Evolutionary conservation across 768 basidiomycete species (phyloP).

Genomic region (Boletellus emodensis): DNA sequence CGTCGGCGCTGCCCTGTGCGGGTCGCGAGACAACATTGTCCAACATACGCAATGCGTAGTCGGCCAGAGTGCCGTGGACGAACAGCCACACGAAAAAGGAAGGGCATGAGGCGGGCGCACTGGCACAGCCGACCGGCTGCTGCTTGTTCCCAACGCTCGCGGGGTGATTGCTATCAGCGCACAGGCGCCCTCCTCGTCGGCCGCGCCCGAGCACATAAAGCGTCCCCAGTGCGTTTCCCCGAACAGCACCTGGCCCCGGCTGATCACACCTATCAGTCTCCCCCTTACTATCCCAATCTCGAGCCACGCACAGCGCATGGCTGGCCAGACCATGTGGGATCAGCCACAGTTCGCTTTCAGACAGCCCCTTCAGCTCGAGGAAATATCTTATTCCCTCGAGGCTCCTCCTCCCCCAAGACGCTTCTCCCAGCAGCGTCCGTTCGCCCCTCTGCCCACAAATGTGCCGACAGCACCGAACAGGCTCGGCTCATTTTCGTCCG

Average conservation of each 20-base stretch:
- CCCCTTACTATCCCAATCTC: conserved; percentile 17
- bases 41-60: too few species aligned
- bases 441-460: conserved; percentile 1
- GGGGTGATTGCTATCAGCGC: too few species aligned
- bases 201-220: not conserved
- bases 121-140: too few species aligned
- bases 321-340: conserved; percentile 16
- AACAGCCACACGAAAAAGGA: too few species aligned
- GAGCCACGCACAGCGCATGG: conserved; percentile 13
- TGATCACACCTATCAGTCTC: too few species aligned
- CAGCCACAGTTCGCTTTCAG: conserved; percentile 10
- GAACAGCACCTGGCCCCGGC: conserved; percentile 4
- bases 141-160: too few species aligned
- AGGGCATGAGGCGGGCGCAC: too few species aligned
- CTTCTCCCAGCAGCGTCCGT: conserved; percentile 12
- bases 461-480: not conserved
- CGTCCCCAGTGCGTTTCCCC: not conserved
- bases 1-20: too few species aligned
- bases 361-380: conserved; percentile 28
- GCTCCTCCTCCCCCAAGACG: not conserved
- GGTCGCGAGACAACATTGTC: too few species aligned
- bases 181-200: too few species aligned
- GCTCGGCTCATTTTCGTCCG: conserved; percentile 11
- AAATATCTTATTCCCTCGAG: conserved; percentile 20
- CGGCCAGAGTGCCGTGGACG: too few species aligned